These are phyloP conservation scores for Globisporangium parvum DNA, from an alignment of 352 stramenopile species.

Conservation along the genomic window DNA sequence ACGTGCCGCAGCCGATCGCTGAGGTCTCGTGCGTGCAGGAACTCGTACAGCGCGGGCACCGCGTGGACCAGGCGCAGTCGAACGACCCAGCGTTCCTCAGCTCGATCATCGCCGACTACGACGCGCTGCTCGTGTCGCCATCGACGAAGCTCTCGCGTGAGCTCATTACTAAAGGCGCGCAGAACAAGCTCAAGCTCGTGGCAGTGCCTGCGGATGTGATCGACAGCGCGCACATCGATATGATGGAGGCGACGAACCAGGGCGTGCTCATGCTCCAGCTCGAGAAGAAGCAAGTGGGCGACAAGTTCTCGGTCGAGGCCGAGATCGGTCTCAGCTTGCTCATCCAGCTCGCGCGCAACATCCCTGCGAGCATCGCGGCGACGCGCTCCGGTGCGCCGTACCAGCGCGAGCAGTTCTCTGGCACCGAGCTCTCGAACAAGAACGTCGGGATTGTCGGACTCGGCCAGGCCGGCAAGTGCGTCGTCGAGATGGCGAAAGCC, in stretches of 20 bases:
- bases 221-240: conserved; percentile 55
- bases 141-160: conserved; percentile 35
- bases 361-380: conserved; percentile 43
- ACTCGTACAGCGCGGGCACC: conserved; percentile 64
- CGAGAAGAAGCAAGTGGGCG: conserved; percentile 63
- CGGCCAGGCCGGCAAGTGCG: conserved; percentile 59
- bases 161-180: conserved; percentile 35
- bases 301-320: conserved; percentile 69
- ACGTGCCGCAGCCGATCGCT: conserved; percentile 39
- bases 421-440: conserved; percentile 57
- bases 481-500: conserved; percentile 67
- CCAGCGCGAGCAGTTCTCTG: conserved; percentile 44
- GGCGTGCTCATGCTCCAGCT: conserved; percentile 72
- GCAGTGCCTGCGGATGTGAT: conserved; percentile 50
- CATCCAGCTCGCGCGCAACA: conserved; percentile 53
- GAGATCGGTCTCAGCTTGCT: conserved; percentile 62
- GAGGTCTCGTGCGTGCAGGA: conserved; percentile 54
- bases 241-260: conserved; percentile 72
- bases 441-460: conserved; percentile 66
- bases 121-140: conserved; percentile 57
- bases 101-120: conserved; percentile 36
- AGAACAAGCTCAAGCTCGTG: conserved; percentile 44
- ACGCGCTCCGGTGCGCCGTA: conserved; percentile 19
- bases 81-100: conserved; percentile 21
- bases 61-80: conserved; percentile 41